A percentile compares a stretch with the other conserved stretches of the same genome.
These are phyloP conservation scores for Leucocoprinus sp. DNA, from an alignment of 768 basidiomycete species.

Conservation along the genomic window DNA sequence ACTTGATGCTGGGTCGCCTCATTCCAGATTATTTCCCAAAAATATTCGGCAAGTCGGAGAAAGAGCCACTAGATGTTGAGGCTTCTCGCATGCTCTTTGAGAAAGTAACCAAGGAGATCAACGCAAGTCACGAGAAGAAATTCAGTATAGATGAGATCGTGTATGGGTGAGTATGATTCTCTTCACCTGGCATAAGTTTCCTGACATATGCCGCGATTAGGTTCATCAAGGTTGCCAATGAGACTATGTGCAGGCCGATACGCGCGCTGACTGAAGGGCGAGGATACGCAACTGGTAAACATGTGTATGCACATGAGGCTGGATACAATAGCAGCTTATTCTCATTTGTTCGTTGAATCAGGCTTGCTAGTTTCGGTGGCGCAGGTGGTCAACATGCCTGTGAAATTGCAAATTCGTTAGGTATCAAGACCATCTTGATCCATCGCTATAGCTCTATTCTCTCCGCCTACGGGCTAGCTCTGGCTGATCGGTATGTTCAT, in stretches of 20 bases:
- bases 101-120: constrained; percentile 60
- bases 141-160: constrained; percentile 77
- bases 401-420: constrained; percentile 80
- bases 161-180: constrained; percentile 55
- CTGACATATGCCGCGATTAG: constrained; percentile 27
- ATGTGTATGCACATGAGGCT: constrained; percentile 34
- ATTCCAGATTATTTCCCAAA: constrained; percentile 90
- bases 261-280: constrained; percentile 85
- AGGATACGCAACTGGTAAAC: constrained; percentile 75
- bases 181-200: neutral
- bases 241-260: constrained; percentile 94
- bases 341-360: constrained; percentile 22
- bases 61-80: constrained; percentile 72
- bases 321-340: neutral
- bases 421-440: constrained; percentile 82
- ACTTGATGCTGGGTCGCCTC: constrained; percentile 81
- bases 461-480: constrained; percentile 89
- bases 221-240: constrained; percentile 94
- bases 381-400: constrained; percentile 91
- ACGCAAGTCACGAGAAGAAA: constrained; percentile 48
- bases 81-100: constrained; percentile 67
- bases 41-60: constrained; percentile 87
- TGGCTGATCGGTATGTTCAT: constrained; percentile 59
- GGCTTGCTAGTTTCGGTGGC: constrained; percentile 82
- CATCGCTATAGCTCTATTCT: constrained; percentile 90